Conservation (phyloP, 73 alveolate species). For the Tetrahymena elliotti region DNA sequence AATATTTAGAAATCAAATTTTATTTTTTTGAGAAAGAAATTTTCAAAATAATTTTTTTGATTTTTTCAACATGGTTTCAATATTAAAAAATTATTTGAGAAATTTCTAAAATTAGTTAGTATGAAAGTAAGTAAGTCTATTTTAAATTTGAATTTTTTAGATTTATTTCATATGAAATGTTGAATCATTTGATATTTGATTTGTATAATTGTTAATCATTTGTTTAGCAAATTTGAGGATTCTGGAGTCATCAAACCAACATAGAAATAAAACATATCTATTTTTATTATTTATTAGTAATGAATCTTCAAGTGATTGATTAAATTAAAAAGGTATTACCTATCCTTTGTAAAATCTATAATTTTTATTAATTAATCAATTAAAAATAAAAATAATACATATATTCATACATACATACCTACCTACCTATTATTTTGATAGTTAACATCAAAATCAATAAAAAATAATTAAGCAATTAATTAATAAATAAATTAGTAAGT, state of each 20-base stretch:
- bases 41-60: too few species aligned
- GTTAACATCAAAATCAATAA: background rate
- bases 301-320: background rate
- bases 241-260: background rate
- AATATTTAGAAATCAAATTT: too few species aligned
- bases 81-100: background rate
- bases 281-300: background rate
- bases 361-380: background rate
- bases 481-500: background rate
- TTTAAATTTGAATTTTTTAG: background rate
- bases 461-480: background rate
- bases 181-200: background rate
- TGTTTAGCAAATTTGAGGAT: background rate
- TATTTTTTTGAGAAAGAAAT: too few species aligned
- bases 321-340: background rate
- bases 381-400: background rate
- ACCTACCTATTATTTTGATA: background rate
- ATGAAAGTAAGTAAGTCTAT: background rate
- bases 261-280: background rate
- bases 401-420: background rate
- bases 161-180: background rate
- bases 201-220: background rate
- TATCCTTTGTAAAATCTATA: background rate
- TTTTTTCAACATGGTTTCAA: too few species aligned
- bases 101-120: background rate